Base-by-base conservation (phyloP, 2,329 filamentous ascomycete genomes). In the Aschersonia sp. region DNA sequence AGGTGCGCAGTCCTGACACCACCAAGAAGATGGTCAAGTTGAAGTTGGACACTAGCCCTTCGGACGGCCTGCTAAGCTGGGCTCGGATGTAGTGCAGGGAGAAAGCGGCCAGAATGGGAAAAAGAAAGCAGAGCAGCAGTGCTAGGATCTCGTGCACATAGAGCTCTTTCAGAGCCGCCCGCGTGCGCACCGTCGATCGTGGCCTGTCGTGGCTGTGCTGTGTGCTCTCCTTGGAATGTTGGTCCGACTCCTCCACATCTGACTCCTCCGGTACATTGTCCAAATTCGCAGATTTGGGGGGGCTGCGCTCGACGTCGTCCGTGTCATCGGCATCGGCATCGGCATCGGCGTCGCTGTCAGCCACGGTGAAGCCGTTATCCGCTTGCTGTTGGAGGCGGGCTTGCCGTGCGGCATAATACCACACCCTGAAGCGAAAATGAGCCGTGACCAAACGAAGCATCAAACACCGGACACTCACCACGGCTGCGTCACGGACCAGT, bases 1-100 rank as follows among this genome's bases (percentile, higher is more conserved):
- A 68, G 0, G 90, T 90, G 4, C 86, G 81, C 31, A 95, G 70
- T 64, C 97, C 90, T 4, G 90, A 85, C 1, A 84, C 86, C 14
- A 95, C 73, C 3, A 95, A 70, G 62, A 95, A 97, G 46, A 97
- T 86, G 10, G 83, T 88, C 47, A 97, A 72, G 62, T 95, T 95
- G 66, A 90, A 94, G 62, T 95, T 86, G 5, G 87, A 94, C 6
- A 97, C 83, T 9, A 97, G 70, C 1, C 86, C 86, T 61, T 94
- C 88, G 0, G 87, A 88, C 0, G 85, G 86, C 2, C 85, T 75
- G 30, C 84, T 89, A 14, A 97, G 76, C 56, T 90, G 87, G 7
- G 74, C 76, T 45, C 90, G 79, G 49, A 95, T 84, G 22, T 78
- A 70, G 59, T 95, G 89, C 9, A 97, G 71, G 40, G 95, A 69